Evolutionary conservation across 371 early-diverging fungal species (phyloP).

Genomic region (Coemansia sp.): DNA sequence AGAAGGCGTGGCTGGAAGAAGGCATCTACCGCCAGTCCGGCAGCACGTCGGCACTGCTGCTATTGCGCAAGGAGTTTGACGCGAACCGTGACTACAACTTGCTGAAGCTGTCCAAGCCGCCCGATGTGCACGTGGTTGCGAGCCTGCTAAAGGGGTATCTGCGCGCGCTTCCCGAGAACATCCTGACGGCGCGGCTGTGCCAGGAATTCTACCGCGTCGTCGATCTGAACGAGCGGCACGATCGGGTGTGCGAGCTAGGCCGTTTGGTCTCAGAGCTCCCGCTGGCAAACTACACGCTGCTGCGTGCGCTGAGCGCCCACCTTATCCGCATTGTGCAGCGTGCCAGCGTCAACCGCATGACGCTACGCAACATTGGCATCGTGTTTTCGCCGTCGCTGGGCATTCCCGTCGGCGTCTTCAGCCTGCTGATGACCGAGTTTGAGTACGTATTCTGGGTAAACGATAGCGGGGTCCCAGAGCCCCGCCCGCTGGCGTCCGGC

Average conservation of each 20-base stretch:
- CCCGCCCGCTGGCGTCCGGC: conserved; percentile 1
- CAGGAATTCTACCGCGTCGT: conserved; percentile 75
- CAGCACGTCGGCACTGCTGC: conserved; percentile 65
- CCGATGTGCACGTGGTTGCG: conserved; percentile 89
- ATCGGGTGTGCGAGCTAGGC: conserved; percentile 74
- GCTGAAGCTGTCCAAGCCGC: conserved; percentile 45
- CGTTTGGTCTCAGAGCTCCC: conserved; percentile 78
- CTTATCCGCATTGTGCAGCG: conserved; percentile 83
- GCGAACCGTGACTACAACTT: conserved; percentile 51
- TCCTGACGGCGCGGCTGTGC: conserved; percentile 77
- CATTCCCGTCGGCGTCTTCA: conserved; percentile 88
- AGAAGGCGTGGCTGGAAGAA: conserved; percentile 82
- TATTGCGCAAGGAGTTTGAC: conserved; percentile 79
- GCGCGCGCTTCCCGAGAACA: conserved; percentile 82
- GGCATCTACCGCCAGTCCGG: conserved; percentile 95
- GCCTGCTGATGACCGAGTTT: conserved; percentile 84
- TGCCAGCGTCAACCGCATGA: conserved; percentile 89
- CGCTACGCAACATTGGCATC: conserved; percentile 87
- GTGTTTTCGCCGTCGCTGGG: conserved; percentile 93
- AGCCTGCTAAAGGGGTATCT: conserved; percentile 91
- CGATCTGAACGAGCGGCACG: conserved; percentile 69
- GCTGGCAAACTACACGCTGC: conserved; percentile 80
- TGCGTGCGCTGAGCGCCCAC: conserved; percentile 86
- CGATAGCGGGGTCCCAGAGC: conserved; percentile 52
- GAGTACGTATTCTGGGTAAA: conserved; percentile 79